Evolutionary conservation across 257 asterid genomes (phyloP).

Genomic region (Salvia splendens): DNA sequence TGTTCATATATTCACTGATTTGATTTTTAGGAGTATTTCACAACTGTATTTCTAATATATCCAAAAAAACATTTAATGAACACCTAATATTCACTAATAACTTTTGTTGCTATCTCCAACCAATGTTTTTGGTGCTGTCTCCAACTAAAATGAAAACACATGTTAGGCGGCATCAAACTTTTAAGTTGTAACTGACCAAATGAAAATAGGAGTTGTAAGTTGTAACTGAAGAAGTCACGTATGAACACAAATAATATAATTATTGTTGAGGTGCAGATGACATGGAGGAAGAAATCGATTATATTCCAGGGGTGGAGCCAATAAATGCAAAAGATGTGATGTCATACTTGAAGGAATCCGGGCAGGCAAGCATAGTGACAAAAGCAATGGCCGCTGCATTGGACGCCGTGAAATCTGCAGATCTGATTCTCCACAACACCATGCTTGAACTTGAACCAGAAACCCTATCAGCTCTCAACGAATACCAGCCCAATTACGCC

Average conservation of each 20-base stretch:
- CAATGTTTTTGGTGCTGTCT: not conserved
- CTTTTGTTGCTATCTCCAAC: not conserved
- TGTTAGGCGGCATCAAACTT: not conserved
- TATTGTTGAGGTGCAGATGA: not conserved
- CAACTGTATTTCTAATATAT: no score
- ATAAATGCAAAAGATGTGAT: slow-evolving; percentile 49
- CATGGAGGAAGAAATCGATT: slow-evolving; percentile 40
- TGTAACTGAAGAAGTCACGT: not conserved
- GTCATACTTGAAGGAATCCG: slow-evolving; percentile 42
- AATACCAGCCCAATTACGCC: slow-evolving; percentile 39
- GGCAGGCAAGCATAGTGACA: slow-evolving; percentile 2
- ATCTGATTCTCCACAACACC: slow-evolving; percentile 54
- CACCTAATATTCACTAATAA: no score
- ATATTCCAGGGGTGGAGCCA: slow-evolving; percentile 53
- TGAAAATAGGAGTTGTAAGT: not conserved
- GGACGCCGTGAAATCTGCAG: slow-evolving; percentile 41
- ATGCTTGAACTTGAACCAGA: slow-evolving; percentile 52
- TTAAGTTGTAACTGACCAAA: not conserved
- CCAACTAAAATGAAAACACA: not conserved
- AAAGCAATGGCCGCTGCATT: slow-evolving; percentile 35
- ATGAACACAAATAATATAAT: not conserved
- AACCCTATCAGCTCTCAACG: slow-evolving; percentile 37
- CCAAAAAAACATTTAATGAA: no score
- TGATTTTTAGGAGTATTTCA: no score
- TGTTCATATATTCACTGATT: not conserved